Conservation (phyloP, 345 rosid species). For the Limnanthes douglasii region DNA sequence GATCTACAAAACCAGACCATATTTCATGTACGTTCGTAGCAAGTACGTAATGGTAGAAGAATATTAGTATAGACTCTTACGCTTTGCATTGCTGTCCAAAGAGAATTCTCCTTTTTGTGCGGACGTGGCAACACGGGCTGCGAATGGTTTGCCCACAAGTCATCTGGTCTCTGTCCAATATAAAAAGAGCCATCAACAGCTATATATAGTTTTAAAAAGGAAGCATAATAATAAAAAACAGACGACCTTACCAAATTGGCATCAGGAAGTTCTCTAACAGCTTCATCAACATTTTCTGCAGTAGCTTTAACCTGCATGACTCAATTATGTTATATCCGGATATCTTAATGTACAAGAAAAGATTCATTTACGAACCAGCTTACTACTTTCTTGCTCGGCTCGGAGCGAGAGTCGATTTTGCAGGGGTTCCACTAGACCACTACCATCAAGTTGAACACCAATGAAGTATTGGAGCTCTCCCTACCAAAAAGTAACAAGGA, state of each 20-base stretch:
- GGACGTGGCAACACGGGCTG: conserved; percentile 66
- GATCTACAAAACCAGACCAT: conserved; percentile 27
- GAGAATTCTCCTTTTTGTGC: conserved; percentile 51
- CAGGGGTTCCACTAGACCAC: conserved; percentile 83
- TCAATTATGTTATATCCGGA: too few species aligned
- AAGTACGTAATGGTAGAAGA: too few species aligned
- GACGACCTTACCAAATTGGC: conserved; percentile 94
- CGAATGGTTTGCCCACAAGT: conserved; percentile 87
- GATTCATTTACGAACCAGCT: conserved; percentile 45
- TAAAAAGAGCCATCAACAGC: conserved; percentile 2
- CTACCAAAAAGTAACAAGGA: conserved; percentile 22
- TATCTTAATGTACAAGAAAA: too few species aligned
- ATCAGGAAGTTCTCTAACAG: conserved; percentile 96
- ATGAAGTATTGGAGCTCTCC: conserved; percentile 99
- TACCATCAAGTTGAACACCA: conserved; percentile 97
- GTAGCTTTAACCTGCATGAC: conserved; percentile 79
- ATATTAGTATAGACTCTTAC: conserved; percentile 12
- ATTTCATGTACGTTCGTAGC: too few species aligned
- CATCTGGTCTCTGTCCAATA: conserved; percentile 73
- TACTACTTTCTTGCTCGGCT: conserved; percentile 59
- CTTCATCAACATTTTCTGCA: conserved; percentile 94
- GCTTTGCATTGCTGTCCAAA: conserved; percentile 85
- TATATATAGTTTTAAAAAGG: not conserved
- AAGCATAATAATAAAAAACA: too few species aligned
- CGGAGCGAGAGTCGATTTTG: conserved; percentile 62